Conservation (phyloP, 78 protist species). For the Speleostelium caveatum region DNA sequence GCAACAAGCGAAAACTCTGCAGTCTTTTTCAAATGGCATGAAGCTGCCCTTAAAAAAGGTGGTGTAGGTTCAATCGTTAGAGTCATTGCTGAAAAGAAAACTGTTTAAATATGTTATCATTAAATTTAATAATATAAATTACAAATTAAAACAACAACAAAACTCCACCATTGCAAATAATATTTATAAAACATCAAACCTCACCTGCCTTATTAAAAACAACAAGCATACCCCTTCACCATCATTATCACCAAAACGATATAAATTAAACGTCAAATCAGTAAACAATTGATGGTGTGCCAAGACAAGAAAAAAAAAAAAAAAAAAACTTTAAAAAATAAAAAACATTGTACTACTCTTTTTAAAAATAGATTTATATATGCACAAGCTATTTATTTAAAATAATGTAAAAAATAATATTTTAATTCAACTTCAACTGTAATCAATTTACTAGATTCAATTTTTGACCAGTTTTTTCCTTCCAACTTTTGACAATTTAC, state of each 20-base stretch:
- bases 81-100: conserved; percentile 72
- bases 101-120: conserved; percentile 50
- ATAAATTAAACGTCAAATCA: too few species aligned
- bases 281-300: too few species aligned
- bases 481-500: background rate
- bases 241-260: too few species aligned
- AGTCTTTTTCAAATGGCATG: conserved; percentile 88
- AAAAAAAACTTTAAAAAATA: too few species aligned
- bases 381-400: background rate
- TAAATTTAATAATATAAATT: background rate
- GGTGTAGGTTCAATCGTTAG: conserved; percentile 84
- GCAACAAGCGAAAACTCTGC: conserved; percentile 55
- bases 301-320: too few species aligned
- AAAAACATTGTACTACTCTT: too few species aligned
- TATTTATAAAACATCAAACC: background rate
- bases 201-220: conserved; percentile 46
- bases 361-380: too few species aligned
- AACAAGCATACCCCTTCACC: too few species aligned
- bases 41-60: conserved; percentile 70
- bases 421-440: conserved; percentile 8
- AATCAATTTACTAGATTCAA: background rate
- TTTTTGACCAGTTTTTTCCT: background rate
- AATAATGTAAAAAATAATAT: conserved; percentile 43
- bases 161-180: background rate
- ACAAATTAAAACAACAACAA: background rate